Evolutionary conservation across 495 filamentous ascomycete genomes (phyloP).

Genomic region (Xylaria sp.): DNA sequence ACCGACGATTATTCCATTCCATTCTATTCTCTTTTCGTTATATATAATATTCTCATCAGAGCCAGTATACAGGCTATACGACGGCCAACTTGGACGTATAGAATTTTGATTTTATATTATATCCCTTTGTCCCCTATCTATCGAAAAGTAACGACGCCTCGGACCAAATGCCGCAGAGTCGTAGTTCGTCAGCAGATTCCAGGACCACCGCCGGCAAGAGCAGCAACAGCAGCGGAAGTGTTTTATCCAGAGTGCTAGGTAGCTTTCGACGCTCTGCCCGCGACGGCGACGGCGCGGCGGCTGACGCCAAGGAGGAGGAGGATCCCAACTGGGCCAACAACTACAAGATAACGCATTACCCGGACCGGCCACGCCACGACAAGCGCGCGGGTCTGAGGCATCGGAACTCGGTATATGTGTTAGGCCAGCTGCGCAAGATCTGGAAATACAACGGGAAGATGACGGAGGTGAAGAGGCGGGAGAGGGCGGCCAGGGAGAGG

Average conservation of each 20-base stretch:
- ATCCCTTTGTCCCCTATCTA: neutral
- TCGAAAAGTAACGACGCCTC: too few species aligned
- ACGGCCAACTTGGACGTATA: neutral
- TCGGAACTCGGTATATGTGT: conserved; percentile 11
- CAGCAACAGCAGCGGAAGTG: conserved; percentile 4
- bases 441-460: conserved; percentile 13
- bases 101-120: neutral
- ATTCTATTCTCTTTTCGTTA: neutral
- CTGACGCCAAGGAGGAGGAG: conserved; percentile 8
- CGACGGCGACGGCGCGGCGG: conserved; percentile 1
- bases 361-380: conserved; percentile 35
- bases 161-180: conserved; percentile 6
- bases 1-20: neutral
- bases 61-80: conserved; percentile 22
- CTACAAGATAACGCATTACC: conserved; percentile 34
- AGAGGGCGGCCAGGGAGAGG: conserved; percentile 1
- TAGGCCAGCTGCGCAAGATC: conserved; percentile 14
- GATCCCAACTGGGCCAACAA: conserved; percentile 27
- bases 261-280: conserved; percentile 28
- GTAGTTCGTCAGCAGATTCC: neutral
- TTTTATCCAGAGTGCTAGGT: conserved; percentile 34
- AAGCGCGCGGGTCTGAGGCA: conserved; percentile 16
- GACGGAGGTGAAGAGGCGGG: conserved; percentile 17
- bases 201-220: conserved; percentile 3
- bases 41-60: neutral